Evolutionary conservation across 139 green algal species (phyloP).

Genomic region (Microglena sp.): DNA sequence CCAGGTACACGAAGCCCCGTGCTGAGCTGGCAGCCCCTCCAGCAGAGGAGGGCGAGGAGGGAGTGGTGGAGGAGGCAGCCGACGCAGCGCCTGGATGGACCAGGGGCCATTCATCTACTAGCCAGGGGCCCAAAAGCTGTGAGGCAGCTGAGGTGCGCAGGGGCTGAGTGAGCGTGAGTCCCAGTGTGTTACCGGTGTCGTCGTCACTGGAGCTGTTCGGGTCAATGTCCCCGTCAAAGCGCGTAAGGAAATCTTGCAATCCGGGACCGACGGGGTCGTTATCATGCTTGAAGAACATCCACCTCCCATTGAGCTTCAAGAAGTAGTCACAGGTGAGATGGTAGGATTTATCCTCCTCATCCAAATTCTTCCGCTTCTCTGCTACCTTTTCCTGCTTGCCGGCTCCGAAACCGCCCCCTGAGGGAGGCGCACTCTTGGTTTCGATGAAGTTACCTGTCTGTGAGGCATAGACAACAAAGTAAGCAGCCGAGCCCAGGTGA

Average conservation of each 20-base stretch:
- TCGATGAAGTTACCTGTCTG: background rate
- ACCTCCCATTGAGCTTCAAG: slow-evolving; percentile 13
- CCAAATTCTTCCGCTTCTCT: background rate
- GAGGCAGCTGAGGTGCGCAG: background rate
- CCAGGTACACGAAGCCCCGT: too few species aligned
- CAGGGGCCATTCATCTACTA: too few species aligned
- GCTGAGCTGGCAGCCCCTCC: too few species aligned
- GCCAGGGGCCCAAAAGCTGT: slow-evolving; percentile 5
- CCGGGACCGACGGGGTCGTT: background rate
- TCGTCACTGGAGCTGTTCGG: background rate
- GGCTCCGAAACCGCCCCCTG: background rate
- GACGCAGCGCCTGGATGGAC: too few species aligned
- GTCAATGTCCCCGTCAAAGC: background rate
- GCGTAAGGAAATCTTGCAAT: slow-evolving; percentile 12
- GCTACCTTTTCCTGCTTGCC: background rate
- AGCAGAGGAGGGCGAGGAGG: too few species aligned
- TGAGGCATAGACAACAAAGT: background rate
- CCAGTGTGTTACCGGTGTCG: background rate
- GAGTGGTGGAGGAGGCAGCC: too few species aligned
- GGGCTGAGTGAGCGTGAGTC: too few species aligned
- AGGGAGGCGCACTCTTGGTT: background rate
- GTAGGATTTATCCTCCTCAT: background rate
- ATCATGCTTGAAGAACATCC: slow-evolving; percentile 5
- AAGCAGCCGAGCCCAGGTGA: too few species aligned
- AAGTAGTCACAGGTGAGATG: slow-evolving; percentile 5